Conservation (phyloP, 768 basidiomycete species). For the Psilocybe tampanensis region DNA sequence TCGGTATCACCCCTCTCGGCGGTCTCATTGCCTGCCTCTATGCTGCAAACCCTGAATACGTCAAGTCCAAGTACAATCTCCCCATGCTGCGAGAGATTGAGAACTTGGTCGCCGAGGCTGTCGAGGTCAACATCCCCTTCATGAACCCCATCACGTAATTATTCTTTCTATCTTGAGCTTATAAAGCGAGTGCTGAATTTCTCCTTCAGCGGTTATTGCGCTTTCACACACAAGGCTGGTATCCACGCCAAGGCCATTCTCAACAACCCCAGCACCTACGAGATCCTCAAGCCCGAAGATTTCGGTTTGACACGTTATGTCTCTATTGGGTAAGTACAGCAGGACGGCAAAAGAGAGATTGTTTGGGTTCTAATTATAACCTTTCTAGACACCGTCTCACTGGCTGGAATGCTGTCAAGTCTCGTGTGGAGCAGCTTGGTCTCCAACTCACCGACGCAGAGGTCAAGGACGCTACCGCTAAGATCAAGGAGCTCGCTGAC, state of each 20-base stretch:
- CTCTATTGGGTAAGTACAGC: conserved; percentile 76
- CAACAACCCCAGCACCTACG: conserved; percentile 99
- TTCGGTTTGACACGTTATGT: conserved; percentile 98
- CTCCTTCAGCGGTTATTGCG: conserved; percentile 88
- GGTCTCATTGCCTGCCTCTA: conserved; percentile 97
- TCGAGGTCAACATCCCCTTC: conserved; percentile 97
- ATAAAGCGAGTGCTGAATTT: conserved; percentile 8
- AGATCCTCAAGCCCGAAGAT: conserved; percentile 98
- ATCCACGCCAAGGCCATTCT: conserved; percentile 99
- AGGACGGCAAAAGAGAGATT: neutral
- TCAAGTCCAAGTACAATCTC: conserved; percentile 99
- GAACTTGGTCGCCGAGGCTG: conserved; percentile 98
- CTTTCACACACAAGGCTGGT: conserved; percentile 99
- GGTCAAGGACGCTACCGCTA: conserved; percentile 98
- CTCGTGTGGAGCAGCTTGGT: conserved; percentile 95
- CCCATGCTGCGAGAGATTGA: conserved; percentile 97
- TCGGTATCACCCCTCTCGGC: conserved; percentile 97
- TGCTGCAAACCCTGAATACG: conserved; percentile 96
- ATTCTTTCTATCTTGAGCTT: conserved; percentile 20
- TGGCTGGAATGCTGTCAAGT: conserved; percentile 99
- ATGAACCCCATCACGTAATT: conserved; percentile 93
- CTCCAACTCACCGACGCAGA: conserved; percentile 89
- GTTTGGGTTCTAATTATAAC: neutral
- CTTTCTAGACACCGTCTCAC: conserved; percentile 82
- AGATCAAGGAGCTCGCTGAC: conserved; percentile 99